phyloP scores from a whole-genome alignment of 2,329 filamentous ascomycete species.

The Xylariaceae sp. region DNA sequence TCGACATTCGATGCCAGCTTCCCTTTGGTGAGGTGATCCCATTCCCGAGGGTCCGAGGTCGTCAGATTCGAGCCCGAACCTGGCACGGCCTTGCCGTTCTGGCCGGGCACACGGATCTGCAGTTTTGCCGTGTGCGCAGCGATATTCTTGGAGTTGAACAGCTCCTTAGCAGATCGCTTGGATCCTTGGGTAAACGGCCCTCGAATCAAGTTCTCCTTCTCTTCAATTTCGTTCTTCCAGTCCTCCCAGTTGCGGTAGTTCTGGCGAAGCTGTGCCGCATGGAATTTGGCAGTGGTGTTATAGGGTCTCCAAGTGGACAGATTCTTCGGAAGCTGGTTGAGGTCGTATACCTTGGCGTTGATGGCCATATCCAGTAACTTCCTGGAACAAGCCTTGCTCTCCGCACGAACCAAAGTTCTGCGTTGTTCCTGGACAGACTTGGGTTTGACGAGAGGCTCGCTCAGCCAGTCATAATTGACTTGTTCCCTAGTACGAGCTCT shows the following conservation, averaged over 20 bases:
- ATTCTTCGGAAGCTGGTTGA: constrained; percentile 53
- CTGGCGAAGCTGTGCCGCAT: constrained; percentile 61
- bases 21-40: constrained; percentile 40
- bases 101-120: constrained; percentile 45
- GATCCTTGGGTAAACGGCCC: constrained; percentile 6
- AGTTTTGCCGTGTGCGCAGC: constrained; percentile 37
- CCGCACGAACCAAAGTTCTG: constrained; percentile 52
- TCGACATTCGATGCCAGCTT: no score
- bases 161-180: neutral
- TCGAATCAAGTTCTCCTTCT: constrained; percentile 44
- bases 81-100: constrained; percentile 39
- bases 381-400: constrained; percentile 60
- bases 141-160: no score
- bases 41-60: constrained; percentile 51
- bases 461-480: constrained; percentile 56
- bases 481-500: constrained; percentile 57
- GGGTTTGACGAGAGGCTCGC: constrained; percentile 53
- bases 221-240: constrained; percentile 52
- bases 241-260: constrained; percentile 59
- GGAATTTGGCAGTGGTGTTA: constrained; percentile 59
- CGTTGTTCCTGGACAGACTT: constrained; percentile 54
- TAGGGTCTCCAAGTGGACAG: constrained; percentile 64
- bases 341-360: constrained; percentile 53
- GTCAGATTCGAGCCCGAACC: constrained; percentile 38
- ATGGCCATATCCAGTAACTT: constrained; percentile 61